Evolutionary conservation across 2,329 filamentous ascomycete genomes (phyloP).

Genomic region (Fonsecaea nubica): DNA sequence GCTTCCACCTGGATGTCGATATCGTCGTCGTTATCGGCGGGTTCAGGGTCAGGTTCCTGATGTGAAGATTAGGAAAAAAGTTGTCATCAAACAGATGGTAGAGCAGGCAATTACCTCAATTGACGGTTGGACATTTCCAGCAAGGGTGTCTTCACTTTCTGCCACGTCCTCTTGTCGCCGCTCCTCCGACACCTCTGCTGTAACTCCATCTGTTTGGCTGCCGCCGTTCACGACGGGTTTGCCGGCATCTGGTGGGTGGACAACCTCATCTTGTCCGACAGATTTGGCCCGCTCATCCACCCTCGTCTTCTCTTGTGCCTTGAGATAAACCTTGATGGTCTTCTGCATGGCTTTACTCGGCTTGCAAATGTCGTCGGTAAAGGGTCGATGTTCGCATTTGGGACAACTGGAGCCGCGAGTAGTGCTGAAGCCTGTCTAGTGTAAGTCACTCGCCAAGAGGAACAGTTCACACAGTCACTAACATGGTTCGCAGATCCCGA

Average conservation of each 20-base stretch:
- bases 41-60: conserved; percentile 30
- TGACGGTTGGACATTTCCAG: conserved; percentile 32
- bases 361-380: conserved; percentile 84
- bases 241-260: conserved; percentile 12
- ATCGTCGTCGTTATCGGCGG: conserved; percentile 37
- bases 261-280: conserved; percentile 36
- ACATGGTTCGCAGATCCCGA: conserved; percentile 92
- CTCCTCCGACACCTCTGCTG: conserved; percentile 10
- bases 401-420: conserved; percentile 81
- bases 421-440: conserved; percentile 32
- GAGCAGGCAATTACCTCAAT: conserved; percentile 32
- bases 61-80: conserved; percentile 6
- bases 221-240: conserved; percentile 19
- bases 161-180: conserved; percentile 33
- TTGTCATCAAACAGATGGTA: neutral
- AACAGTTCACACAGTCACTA: conserved; percentile 45
- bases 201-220: conserved; percentile 15
- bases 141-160: conserved; percentile 31
- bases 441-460: conserved; percentile 16
- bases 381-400: conserved; percentile 88
- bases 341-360: conserved; percentile 89
- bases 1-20: conserved; percentile 40
- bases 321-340: conserved; percentile 88
- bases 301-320: conserved; percentile 88
- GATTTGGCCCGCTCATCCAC: conserved; percentile 64